Conservation (phyloP, 768 basidiomycete species). For the Naganishia vishniacii region DNA sequence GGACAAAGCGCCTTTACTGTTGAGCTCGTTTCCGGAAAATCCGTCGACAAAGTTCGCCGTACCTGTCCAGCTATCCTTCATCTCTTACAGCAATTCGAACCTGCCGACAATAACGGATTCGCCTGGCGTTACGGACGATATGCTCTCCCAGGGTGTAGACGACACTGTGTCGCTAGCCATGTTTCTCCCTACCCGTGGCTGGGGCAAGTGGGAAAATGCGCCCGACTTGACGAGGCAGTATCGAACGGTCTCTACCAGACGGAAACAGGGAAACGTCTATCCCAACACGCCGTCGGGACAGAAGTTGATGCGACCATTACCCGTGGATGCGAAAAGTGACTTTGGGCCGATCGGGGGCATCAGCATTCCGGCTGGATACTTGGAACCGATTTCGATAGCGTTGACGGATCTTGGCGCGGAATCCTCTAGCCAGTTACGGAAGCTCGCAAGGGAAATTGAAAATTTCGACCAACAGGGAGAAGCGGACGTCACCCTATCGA, state of each 20-base stretch:
- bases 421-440: background rate
- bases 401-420: background rate
- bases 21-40: constrained; percentile 2
- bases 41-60: constrained; percentile 8
- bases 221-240: background rate
- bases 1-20: constrained; percentile 1
- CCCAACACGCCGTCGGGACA: background rate
- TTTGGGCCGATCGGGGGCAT: background rate
- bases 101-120: background rate
- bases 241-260: background rate
- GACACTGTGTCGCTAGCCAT: background rate
- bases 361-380: background rate
- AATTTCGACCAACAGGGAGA: background rate
- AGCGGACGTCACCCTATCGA: too few species aligned
- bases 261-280: background rate
- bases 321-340: background rate
- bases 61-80: constrained; percentile 5
- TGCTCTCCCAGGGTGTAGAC: background rate
- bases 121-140: background rate
- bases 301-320: background rate
- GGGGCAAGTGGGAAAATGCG: constrained; percentile 11
- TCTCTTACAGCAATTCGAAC: constrained; percentile 6
- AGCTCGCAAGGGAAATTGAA: background rate
- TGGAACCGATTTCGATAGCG: background rate
- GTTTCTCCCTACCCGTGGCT: constrained; percentile 1